Percentiles rank a stretch among this genome's conserved stretches.
phyloP scores from a whole-genome alignment of 129 eudicot species.

The Escallonia herrerae region DNA sequence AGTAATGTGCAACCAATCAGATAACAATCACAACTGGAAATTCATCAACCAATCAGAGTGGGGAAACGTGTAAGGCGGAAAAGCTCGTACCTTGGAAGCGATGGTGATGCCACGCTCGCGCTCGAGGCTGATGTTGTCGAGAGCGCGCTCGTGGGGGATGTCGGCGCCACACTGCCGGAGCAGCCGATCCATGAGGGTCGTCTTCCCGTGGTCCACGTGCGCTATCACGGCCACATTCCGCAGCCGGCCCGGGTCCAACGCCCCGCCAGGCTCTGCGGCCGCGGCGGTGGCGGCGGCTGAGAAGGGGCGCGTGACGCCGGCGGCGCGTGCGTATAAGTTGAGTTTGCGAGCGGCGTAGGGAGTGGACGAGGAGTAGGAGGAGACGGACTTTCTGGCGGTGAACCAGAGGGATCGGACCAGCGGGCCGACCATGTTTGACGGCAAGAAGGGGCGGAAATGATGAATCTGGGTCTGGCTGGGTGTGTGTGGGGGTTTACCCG shows the following conservation, averaged over 20 bases:
- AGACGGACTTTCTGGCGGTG: slow-evolving; percentile 39
- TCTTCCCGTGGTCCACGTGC: slow-evolving; percentile 92
- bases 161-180: slow-evolving; percentile 95
- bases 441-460: slow-evolving; percentile 20
- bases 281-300: slow-evolving; percentile 39
- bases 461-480: slow-evolving; percentile 14
- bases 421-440: slow-evolving; percentile 43
- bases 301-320: slow-evolving; percentile 34
- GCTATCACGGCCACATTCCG: slow-evolving; percentile 96
- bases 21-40: no score
- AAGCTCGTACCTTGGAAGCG: slow-evolving; percentile 58
- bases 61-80: background rate
- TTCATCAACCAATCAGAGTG: no score
- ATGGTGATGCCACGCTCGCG: slow-evolving; percentile 95
- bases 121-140: slow-evolving; percentile 79
- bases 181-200: slow-evolving; percentile 93
- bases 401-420: slow-evolving; percentile 62
- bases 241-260: slow-evolving; percentile 71
- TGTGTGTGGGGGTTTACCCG: background rate
- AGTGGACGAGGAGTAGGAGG: slow-evolving; percentile 18
- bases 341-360: slow-evolving; percentile 23
- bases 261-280: slow-evolving; percentile 25
- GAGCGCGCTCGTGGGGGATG: slow-evolving; percentile 89
- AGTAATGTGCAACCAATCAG: background rate
- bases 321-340: slow-evolving; percentile 18